Evolutionary conservation across 352 stramenopile genomes (phyloP), one percentile per base, ranked within the genome.

Genomic region (Globisporangium takayamanum): DNA sequence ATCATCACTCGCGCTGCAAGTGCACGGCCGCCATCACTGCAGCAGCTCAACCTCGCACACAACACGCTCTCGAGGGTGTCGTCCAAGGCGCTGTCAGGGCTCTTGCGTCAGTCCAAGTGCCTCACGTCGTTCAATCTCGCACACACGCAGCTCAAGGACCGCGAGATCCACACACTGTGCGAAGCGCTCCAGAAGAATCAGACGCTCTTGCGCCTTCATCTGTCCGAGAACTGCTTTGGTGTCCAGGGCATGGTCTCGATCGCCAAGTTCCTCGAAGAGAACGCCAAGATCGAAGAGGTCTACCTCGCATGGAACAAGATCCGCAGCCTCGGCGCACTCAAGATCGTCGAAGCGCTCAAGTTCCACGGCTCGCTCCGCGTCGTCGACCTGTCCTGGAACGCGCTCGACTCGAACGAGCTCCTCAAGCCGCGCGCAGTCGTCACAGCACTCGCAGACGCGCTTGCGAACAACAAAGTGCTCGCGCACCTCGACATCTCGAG

Each of bases 391-490:
- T 89, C 79, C 3, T 92, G 82, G 82, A 92, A 92, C 64, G 64
- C 79, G 0, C 69, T 92, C 20, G 72, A 78, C 53, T 88, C 81
- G 37, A 78, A 73, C 56, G 66, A 78, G 22, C 56, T 73, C 12
- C 48, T 84, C 26, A 68, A 66, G 45, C 69, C 71, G 18, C 68
- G 75, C 37, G 66, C 77, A 1, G 70, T 89, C 25, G 68, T 88
- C 2, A 68, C 70, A 28, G 79, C 79, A 7, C 66, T 92, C 8
- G 76, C 72, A 0, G 75, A 88, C 42, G 70, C 82, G 22, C 64
- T 92, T 7, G 71, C 82, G 18, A 89, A 89, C 67, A 92, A 92
- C 67, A 92, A 92, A 26, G 69, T 89, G 33, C 68, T 92, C 0
- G 59, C 55, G 4, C 80, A 92, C 56, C 59, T 92, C 30, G 82